Base-by-base conservation (phyloP, 1,139 yeast species). In the Sugiyamaella japonica region DNA sequence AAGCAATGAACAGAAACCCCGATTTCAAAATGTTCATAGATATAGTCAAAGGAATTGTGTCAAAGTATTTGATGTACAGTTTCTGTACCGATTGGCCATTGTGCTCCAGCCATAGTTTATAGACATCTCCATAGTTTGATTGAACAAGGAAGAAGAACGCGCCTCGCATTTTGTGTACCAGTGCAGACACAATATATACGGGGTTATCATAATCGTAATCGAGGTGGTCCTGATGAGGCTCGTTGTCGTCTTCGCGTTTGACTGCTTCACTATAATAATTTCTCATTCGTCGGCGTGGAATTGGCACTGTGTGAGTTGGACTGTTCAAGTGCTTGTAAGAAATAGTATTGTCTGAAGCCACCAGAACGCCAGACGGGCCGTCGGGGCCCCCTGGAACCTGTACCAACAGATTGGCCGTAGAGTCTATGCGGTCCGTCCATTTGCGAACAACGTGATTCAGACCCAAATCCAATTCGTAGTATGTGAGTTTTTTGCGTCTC, bases 381-480 rank as follows among this genome's bases (percentile, higher is more conserved):
- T 78, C 79, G 16, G 67, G 63, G 1, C 82, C 84, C 0, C 81
- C 82, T 0, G 81, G 81, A 3, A 80, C 73, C 2, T 75, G 66
- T 2, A 81, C 42, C 10, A 82, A 56, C 50, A 75, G 69, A 58
- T 74, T 77, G 41, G 80, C 77, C n/a, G 69, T 71, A 29, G 63
- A 65, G 5, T 76, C 75, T 2, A 81, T 70, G 8, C 62, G 67
- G 34, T 72, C 77, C 2, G 80, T 68, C 55, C 80, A 75, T 56
- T 75, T 77, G 55, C 78, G 79, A 1, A 86, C 76, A 1, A 90
- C 80, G 66, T 86, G 87, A 65, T 91, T 90, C 53, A 91, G 74
- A 0, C 98, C 97, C 51, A 88, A 78, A 68, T 93, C 98, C 31
- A 91, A 73, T 65, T 89, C 95, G 70, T 91, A 91, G 67, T 80